Percentiles rank a stretch among this genome's conserved stretches.
phyloP scores from a whole-genome alignment of 2,329 filamentous ascomycete species.

The Diaporthe sp. region DNA sequence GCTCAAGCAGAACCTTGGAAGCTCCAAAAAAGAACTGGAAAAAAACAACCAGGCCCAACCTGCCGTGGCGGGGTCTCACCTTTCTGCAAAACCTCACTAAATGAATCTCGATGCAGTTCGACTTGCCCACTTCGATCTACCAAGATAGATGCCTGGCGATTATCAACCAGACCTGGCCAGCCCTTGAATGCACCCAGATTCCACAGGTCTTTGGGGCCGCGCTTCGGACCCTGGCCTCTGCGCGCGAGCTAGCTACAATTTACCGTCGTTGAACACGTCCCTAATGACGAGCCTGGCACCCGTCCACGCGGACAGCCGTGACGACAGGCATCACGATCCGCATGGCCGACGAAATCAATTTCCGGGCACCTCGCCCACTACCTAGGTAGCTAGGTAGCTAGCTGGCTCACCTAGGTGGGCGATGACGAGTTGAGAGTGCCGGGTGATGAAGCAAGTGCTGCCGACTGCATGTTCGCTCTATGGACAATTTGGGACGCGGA shows the following conservation, averaged over 20 bases:
- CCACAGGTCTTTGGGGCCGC: not conserved
- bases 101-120: not conserved
- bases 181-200: not conserved
- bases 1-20: not conserved
- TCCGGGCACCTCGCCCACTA: not conserved
- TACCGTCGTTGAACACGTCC: not conserved
- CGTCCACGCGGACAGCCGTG: not conserved
- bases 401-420: not conserved
- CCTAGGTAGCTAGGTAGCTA: not conserved
- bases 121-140: not conserved
- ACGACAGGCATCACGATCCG: not conserved
- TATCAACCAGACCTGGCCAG: not conserved
- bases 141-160: no score
- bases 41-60: slow-evolving; percentile 41
- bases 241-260: not conserved
- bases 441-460: not conserved
- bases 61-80: slow-evolving; percentile 34
- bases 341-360: not conserved
- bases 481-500: slow-evolving; percentile 4
- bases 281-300: not conserved
- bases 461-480: not conserved
- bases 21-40: not conserved
- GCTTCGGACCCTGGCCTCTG: not conserved
- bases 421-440: not conserved
- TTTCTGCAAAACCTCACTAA: slow-evolving; percentile 33